Percentiles rank a stretch among this genome's conserved stretches.
Conservation (phyloP, 2,329 filamentous ascomycete genomes). For the Zymoseptoria passerinii region DNA sequence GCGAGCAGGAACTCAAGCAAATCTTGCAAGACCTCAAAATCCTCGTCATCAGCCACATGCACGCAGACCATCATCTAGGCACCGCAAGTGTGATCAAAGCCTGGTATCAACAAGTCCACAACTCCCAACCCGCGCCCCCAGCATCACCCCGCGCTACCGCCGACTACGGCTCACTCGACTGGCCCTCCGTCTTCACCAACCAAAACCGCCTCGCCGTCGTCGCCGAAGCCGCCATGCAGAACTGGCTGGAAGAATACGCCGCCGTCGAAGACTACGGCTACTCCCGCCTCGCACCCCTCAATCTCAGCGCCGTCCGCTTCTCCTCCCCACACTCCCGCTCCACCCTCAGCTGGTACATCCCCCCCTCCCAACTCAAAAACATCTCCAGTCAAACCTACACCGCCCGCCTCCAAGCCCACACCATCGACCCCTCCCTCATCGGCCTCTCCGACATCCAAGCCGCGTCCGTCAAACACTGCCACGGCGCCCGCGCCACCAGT, state of each 20-base stretch:
- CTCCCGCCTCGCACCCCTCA: constrained; percentile 47
- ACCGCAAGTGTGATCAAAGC: constrained; percentile 71
- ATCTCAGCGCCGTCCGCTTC: constrained; percentile 29
- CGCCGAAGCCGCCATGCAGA: constrained; percentile 61
- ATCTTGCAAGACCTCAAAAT: constrained; percentile 69
- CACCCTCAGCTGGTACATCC: constrained; percentile 29
- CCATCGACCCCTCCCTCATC: constrained; percentile 36
- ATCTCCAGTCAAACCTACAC: constrained; percentile 14
- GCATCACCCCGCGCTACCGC: constrained; percentile 4
- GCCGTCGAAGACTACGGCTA: constrained; percentile 70
- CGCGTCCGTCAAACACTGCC: constrained; percentile 68
- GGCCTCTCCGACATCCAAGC: constrained; percentile 61
- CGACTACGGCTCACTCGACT: constrained; percentile 22
- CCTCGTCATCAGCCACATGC: constrained; percentile 90
- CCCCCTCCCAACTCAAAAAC: constrained; percentile 17
- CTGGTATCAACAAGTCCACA: constrained; percentile 58
- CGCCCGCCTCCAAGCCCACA: constrained; percentile 18
- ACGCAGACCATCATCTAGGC: constrained; percentile 93
- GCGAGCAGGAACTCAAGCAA: constrained; percentile 54
- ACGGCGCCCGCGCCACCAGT: constrained; percentile 64
- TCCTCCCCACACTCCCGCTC: constrained; percentile 14
- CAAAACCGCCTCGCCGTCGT: constrained; percentile 51
- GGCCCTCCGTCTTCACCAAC: constrained; percentile 14
- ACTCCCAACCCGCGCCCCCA: constrained; percentile 23
- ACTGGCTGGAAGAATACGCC: constrained; percentile 72